phyloP scores from a whole-genome alignment of 2,329 filamentous ascomycete genomes.

The Cercospora beticola region DNA sequence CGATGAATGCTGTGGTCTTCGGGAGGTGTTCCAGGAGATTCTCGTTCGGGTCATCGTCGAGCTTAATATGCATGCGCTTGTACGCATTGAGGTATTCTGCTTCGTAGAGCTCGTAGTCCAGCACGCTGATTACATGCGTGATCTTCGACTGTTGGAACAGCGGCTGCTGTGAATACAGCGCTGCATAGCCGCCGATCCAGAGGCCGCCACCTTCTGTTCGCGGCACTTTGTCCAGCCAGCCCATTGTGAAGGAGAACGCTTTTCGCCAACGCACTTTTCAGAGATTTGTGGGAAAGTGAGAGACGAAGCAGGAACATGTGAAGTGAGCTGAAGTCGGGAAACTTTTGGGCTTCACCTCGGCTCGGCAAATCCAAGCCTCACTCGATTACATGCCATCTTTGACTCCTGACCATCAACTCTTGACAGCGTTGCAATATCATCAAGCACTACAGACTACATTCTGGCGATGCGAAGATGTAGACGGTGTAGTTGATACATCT shows the following conservation, averaged over 20 bases:
- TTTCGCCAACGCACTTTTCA: neutral
- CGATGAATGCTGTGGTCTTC: slow-evolving; percentile 69
- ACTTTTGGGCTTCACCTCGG: slow-evolving; percentile 6
- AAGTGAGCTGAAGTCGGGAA: slow-evolving; percentile 3
- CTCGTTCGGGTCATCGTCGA: slow-evolving; percentile 86
- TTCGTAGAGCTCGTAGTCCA: slow-evolving; percentile 59
- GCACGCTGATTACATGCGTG: slow-evolving; percentile 68
- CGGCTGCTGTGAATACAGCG: slow-evolving; percentile 47
- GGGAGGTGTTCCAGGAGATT: slow-evolving; percentile 80
- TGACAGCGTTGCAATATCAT: neutral
- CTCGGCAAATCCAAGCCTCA: neutral
- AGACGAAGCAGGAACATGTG: neutral
- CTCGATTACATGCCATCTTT: neutral
- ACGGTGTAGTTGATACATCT: neutral
- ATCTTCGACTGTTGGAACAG: slow-evolving; percentile 70
- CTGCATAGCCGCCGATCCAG: slow-evolving; percentile 45
- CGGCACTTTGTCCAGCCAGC: slow-evolving; percentile 44
- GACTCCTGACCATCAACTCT: neutral
- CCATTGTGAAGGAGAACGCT: slow-evolving; percentile 32
- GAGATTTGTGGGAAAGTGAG: neutral
- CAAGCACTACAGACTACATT: neutral
- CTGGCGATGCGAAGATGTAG: neutral
- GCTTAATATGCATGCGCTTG: slow-evolving; percentile 72
- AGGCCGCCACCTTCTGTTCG: slow-evolving; percentile 36
- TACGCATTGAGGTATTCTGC: slow-evolving; percentile 52